Conservation (phyloP, 441 rosid species). For the Breynia disticha region DNA sequence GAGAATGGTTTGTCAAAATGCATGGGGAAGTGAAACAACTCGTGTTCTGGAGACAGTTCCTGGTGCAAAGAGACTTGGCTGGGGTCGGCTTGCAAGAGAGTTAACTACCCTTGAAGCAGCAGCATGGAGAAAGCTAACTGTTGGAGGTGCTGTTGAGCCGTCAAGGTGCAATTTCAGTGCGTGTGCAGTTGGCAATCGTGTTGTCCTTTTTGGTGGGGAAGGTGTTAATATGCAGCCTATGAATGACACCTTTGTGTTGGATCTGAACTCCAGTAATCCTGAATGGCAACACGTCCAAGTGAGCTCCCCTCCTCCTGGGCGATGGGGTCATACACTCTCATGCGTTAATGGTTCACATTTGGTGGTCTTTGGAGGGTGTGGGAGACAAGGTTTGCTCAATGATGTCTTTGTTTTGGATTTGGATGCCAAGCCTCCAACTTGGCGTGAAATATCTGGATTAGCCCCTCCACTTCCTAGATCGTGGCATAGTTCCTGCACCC, state of each 20-base stretch:
- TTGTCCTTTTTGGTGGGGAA: constrained; percentile 93
- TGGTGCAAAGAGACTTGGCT: constrained; percentile 81
- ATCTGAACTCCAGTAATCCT: constrained; percentile 66
- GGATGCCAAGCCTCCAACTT: constrained; percentile 83
- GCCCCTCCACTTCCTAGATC: constrained; percentile 97
- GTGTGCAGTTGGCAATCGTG: constrained; percentile 93
- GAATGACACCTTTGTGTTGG: constrained; percentile 94
- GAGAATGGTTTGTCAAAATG: constrained; percentile 94
- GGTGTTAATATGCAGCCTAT: constrained; percentile 97
- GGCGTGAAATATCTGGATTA: constrained; percentile 88
- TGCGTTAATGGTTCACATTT: constrained; percentile 82
- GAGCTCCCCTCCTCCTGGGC: constrained; percentile 95
- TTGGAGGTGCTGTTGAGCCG: constrained; percentile 90
- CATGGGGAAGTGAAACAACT: constrained; percentile 93
- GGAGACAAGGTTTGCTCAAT: constrained; percentile 79
- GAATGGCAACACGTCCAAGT: constrained; percentile 89
- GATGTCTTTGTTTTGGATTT: constrained; percentile 86
- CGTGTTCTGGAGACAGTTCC: constrained; percentile 77
- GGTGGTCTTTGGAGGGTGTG: constrained; percentile 96
- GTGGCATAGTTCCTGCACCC: constrained; percentile 98
- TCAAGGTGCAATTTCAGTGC: constrained; percentile 94
- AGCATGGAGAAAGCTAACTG: constrained; percentile 86
- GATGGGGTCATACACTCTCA: constrained; percentile 95
- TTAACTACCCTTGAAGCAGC: constrained; percentile 92
- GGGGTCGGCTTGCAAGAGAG: constrained; percentile 86